Conservation (phyloP, 345 rosid species). For the Kandelia obovata region DNA sequence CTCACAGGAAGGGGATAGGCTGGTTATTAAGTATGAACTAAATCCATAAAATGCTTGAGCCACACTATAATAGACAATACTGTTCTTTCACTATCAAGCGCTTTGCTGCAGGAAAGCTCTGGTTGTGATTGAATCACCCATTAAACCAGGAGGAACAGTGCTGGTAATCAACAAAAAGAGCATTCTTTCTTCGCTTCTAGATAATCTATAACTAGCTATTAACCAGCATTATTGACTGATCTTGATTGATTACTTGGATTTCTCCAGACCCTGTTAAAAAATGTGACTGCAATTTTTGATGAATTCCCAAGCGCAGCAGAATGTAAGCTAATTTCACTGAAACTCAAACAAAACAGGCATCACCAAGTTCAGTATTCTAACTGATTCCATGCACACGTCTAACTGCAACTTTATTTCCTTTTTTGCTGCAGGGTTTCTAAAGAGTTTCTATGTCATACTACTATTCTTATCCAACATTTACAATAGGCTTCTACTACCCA, state of each 20-base stretch:
- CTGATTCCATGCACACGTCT: not conserved
- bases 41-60: not conserved
- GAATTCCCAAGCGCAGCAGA: conserved; percentile 62
- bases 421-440: conserved; percentile 57
- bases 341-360: not conserved
- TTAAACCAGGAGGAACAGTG: conserved; percentile 71
- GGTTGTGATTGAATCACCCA: conserved; percentile 61
- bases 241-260: conserved; percentile 2
- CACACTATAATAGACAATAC: not conserved
- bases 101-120: conserved; percentile 52
- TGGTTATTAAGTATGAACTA: conserved; percentile 41
- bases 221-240: not conserved
- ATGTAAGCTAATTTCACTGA: conserved; percentile 35
- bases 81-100: not conserved
- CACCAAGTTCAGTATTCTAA: no score
- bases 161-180: conserved; percentile 44
- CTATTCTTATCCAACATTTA: conserved; percentile 37
- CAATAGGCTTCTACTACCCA: conserved; percentile 39
- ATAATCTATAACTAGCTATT: not conserved
- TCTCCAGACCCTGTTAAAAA: conserved; percentile 50
- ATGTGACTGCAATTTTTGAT: conserved; percentile 49
- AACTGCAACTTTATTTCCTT: not conserved
- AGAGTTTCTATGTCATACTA: conserved; percentile 46
- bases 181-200: not conserved
- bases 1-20: conserved; percentile 34